These are phyloP conservation scores for Fusarium proliferatum DNA, from an alignment of 2,329 filamentous ascomycete species.

Conservation along the genomic window DNA sequence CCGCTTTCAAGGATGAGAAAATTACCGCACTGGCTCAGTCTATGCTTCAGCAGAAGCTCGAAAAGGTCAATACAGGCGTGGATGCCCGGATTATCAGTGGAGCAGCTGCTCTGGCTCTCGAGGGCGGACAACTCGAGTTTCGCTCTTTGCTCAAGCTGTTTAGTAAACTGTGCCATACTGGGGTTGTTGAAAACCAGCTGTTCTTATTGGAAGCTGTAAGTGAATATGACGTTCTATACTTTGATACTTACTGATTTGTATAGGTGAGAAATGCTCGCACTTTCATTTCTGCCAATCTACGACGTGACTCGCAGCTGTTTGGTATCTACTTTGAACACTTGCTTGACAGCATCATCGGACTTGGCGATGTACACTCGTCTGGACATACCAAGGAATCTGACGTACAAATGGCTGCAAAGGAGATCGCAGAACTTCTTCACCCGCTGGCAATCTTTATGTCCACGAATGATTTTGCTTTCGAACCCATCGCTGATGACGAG, in stretches of 20 bases:
- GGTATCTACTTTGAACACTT: conserved; percentile 86
- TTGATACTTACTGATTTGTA: conserved; percentile 22
- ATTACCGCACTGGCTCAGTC: conserved; percentile 93
- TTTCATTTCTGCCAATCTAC: conserved; percentile 77
- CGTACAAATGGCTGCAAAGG: conserved; percentile 82
- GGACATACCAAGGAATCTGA: conserved; percentile 81
- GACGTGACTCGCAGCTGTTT: conserved; percentile 78
- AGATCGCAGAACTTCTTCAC: conserved; percentile 88
- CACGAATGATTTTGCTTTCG: conserved; percentile 65
- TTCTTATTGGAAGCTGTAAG: conserved; percentile 77
- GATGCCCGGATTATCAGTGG: conserved; percentile 89
- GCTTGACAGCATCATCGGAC: conserved; percentile 87
- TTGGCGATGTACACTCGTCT: conserved; percentile 84
- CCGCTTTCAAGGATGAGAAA: conserved; percentile 84
- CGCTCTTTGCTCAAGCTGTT: conserved; percentile 88
- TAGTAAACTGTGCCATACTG: conserved; percentile 77
- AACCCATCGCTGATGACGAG: conserved; percentile 70
- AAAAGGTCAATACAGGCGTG: conserved; percentile 81
- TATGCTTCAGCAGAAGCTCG: conserved; percentile 96
- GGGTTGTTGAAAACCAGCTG: conserved; percentile 74
- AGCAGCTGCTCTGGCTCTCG: conserved; percentile 80
- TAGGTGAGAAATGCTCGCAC: conserved; percentile 82
- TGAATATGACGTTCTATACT: conserved; percentile 23
- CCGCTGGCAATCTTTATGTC: conserved; percentile 90
- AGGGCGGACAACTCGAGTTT: conserved; percentile 84